Base-by-base conservation (phyloP, 2,329 filamentous ascomycete species). In the Phialocephala sp. region DNA sequence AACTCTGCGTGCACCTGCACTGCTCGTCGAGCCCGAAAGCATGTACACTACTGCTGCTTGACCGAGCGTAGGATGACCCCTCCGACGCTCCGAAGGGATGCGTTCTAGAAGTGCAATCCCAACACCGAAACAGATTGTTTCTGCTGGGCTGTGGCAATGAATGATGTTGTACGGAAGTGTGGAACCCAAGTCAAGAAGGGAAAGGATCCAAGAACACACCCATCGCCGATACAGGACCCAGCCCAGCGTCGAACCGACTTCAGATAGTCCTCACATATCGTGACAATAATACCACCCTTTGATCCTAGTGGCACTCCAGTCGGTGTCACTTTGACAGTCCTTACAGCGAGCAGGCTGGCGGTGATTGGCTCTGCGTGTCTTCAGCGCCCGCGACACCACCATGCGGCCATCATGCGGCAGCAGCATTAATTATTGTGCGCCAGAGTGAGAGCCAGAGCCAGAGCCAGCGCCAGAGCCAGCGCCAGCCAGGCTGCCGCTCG, bases 281-380 rank as follows among this genome's bases (percentile, higher is more conserved):
- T 54, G 37, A 64, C 63, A 65, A 70, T 70, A 70, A 61, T 67
- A 60, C 61, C 66, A 68, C 67, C 64, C 66, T 45, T 50, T 41
- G 39, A 66, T 65, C 58, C 63, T 65, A 66, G 64, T 57, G 56
- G 59, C 24, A 65, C 54, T 37, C 56, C 64, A 62, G 22, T 67
- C 62, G 45, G 66, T 66, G 54, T 64, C 54, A 66, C 64, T 58
- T 39, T 57, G 32, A 27, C 32, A 8, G 9, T 57, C 55, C 61
- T 64, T 60, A 62, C 59, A 36, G 43, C 43, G 20, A 50, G n/a
- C 41, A 60, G 50, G 47, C 20, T 37, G 1, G 50, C 63, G 64
- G 45, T 66, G 43, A 57, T 50, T 45, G 12, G 15, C 24, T 39
- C 24, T 12, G 36, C 36, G 20, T 43, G 50, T 35, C 50, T 58